A percentile compares a stretch with the other conserved stretches of the same genome.
phyloP scores from a whole-genome alignment of 371 early-diverging fungal species.

The Parasitella parasitica region DNA sequence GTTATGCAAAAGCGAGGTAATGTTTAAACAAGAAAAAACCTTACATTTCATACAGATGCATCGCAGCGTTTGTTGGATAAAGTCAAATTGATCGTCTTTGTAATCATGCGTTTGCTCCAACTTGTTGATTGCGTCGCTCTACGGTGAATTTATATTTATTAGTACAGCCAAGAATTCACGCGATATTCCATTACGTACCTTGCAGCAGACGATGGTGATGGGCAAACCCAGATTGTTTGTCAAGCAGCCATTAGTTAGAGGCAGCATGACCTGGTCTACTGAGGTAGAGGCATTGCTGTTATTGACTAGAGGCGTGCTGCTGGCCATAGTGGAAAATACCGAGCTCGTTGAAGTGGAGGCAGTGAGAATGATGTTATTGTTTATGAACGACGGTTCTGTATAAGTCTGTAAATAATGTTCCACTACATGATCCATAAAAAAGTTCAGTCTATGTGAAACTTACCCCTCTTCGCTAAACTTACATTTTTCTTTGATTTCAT shows the following conservation, averaged over 20 bases:
- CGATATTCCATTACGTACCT: conserved; percentile 50
- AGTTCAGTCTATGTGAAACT: not conserved
- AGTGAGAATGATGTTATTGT: conserved; percentile 7
- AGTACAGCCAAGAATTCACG: not conserved
- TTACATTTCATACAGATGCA: conserved; percentile 88
- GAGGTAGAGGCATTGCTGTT: not conserved
- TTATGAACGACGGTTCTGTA: conserved; percentile 31
- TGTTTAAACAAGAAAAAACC: too few relatives aligned
- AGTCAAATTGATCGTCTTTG: conserved; percentile 88
- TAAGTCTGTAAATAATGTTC: conserved; percentile 57
- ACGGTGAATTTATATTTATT: not conserved
- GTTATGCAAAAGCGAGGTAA: too few relatives aligned
- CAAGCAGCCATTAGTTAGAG: conserved; percentile 72
- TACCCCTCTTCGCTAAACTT: too few relatives aligned
- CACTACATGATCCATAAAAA: conserved; percentile 35
- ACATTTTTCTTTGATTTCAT: conserved; percentile 68
- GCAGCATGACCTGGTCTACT: conserved; percentile 54
- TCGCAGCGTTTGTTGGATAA: conserved; percentile 88
- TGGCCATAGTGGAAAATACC: conserved; percentile 7
- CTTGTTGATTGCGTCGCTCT: conserved; percentile 74
- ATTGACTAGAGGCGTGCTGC: not conserved
- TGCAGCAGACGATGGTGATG: conserved; percentile 82
- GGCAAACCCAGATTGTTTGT: conserved; percentile 84
- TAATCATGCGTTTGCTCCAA: conserved; percentile 80
- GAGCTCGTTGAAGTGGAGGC: conserved; percentile 26